Evolutionary conservation across 139 green algal genomes (phyloP), one percentile per base, ranked within the genome.

Genomic region (Micromonas pusilla): DNA sequence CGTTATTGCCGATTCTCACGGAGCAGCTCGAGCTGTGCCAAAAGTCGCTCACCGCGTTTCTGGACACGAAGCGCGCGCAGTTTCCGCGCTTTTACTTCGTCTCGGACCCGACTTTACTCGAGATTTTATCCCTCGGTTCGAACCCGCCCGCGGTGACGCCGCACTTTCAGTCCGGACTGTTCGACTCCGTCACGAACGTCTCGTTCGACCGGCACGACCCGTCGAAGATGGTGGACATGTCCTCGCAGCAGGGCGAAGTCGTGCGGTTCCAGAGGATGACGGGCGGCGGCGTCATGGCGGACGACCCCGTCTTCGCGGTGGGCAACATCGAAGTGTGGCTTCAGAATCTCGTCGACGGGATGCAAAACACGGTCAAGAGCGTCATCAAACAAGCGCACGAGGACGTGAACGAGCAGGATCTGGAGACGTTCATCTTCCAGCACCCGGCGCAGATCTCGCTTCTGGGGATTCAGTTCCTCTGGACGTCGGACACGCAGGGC

Each of bases 291-390:
- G 94, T 95, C 63, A 13, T 70, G 13, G 63, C 9, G 63, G 63
- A 70, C 13, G 19, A 70, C 13, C 83, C 85, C 16, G 87, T 96
- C 30, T 85, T 94, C 28, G 91, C 91, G 36, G 87, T 89, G 82
- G 92, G 93, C 79, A 96, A 94, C 87, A 94, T 97, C 52, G 94
- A 98, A 81, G 90, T 92, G 34, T 98, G 94, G 94, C 89, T 98
- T 79, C 90, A 96, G 88, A 83, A 85, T 21, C 86, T 98, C 75
- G 94, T 98, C 79, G 91, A 93, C 77, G 90, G 89, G 72, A 98
- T 98, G 94, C 92, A 95, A 83, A 80, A 88, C 79, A 93, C 91
- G 1, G 84, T 96, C 30, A 95, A 95, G 85, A 77, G 84, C 60
- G 83, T 90, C 36, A 96, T 93, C 86, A 91, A 91, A 4, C 54